Evolutionary conservation across 805 yeast genomes (phyloP), one percentile per base, ranked within the genome.

Genomic region (Saccharomycopsis olivae): DNA sequence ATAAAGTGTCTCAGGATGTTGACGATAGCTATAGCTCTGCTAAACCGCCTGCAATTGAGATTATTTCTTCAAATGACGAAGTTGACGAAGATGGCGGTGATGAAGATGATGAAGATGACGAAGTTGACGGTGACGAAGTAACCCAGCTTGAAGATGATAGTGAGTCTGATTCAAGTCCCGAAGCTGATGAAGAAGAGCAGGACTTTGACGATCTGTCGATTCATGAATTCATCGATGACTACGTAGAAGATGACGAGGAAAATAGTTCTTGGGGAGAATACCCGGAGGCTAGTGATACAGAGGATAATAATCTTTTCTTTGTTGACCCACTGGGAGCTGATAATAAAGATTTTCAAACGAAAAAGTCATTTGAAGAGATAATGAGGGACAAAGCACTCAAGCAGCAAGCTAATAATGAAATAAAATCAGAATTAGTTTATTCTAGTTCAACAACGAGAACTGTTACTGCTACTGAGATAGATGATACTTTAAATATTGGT

Each of bases 81-180:
- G 21, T 3, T 2, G 51, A 48, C 16, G 38, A 47, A 16, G 40
- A 46, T 24, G 57, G 53, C 30, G 40, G 46, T 11, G 41, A 34
- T 23, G 53, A 23, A 8, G 25, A 23, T 23, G 25, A 23, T 23
- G 25, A 23, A 10, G 25, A 23, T 8, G 25, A 23, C 6, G 49
- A 46, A 32, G 38, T 33, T 19, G 30, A 13, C 3, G 34, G 38
- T 35, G 49, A 47, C 41, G 40, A 49, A 17, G 31, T 33, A 20
- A 29, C 15, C 39, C 46, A n/a, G 48, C 62, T 63, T 50, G 61
- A 56, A 29, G 64, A 60, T 47, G 59, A 52, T 29, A 52, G 49
- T 20, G 51, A 47, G 6, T 34, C 18, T n/a, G 46, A 36, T 3
- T 19, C 29, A 2, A 40, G 43, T 10, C 33, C 8, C 5, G 14